Percentiles rank a stretch among this genome's conserved stretches.
phyloP scores from a whole-genome alignment of 75 land plant genomes.

The Sequoiadendron giganteum region DNA sequence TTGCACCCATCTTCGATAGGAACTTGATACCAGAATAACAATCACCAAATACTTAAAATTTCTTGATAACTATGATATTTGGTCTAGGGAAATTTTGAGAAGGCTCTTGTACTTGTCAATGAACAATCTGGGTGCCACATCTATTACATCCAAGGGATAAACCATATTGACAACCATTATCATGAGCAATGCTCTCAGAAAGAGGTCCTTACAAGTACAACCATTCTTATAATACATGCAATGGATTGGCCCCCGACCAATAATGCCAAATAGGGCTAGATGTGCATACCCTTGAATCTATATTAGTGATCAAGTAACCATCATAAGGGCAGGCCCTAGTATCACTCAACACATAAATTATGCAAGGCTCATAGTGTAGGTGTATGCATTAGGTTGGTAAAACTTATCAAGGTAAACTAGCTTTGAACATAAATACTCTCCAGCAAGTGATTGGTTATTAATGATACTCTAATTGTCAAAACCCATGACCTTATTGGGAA shows the following conservation, averaged over 20 bases:
- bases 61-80: too few relatives aligned
- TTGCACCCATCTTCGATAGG: too few relatives aligned
- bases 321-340: slow-evolving; percentile 76
- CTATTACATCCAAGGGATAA: slow-evolving; percentile 73
- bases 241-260: slow-evolving; percentile 55
- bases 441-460: slow-evolving; percentile 60
- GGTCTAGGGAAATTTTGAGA: slow-evolving; percentile 67
- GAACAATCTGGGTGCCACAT: slow-evolving; percentile 70
- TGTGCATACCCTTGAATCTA: slow-evolving; percentile 71
- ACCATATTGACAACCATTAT: slow-evolving; percentile 60
- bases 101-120: slow-evolving; percentile 82
- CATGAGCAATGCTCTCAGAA: slow-evolving; percentile 55
- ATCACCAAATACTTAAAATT: too few relatives aligned
- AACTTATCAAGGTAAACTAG: slow-evolving; percentile 75
- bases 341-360: slow-evolving; percentile 51
- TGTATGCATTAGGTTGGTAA: slow-evolving; percentile 73
- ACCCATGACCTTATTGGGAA: slow-evolving; percentile 40
- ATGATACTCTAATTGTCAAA: slow-evolving; percentile 80
- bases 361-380: slow-evolving; percentile 69
- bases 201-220: slow-evolving; percentile 67
- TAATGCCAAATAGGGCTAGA: slow-evolving; percentile 49
- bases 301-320: slow-evolving; percentile 65
- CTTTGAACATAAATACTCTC: slow-evolving; percentile 75
- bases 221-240: slow-evolving; percentile 75
- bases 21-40: too few relatives aligned